These are phyloP conservation scores for Verticillium klebahnii DNA, from an alignment of 2,329 filamentous ascomycete species.

Conservation along the genomic window DNA sequence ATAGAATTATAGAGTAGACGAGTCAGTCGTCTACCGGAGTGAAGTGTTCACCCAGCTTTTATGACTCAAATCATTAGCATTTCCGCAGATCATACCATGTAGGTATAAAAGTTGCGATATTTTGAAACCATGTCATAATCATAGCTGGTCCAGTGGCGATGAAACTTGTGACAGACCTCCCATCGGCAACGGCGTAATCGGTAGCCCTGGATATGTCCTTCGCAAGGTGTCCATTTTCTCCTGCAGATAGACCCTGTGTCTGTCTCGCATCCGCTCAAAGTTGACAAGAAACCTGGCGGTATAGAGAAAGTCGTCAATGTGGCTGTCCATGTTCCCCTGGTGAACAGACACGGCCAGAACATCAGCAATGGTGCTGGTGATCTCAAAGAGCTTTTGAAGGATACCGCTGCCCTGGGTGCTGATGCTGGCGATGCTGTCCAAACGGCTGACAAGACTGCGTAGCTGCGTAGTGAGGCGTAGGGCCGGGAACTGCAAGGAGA, in stretches of 20 bases:
- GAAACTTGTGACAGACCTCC: not conserved
- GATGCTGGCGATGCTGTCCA: conserved; percentile 36
- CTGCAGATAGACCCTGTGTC: conserved; percentile 35
- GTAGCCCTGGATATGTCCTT: not conserved
- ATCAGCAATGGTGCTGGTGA: conserved; percentile 55
- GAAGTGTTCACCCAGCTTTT: not conserved
- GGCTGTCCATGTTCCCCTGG: conserved; percentile 37
- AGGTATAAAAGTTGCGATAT: not conserved
- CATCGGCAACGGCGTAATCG: not conserved
- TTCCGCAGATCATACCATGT: not conserved
- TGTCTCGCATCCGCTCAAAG: conserved; percentile 40
- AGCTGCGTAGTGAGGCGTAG: conserved; percentile 32
- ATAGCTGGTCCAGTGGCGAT: not conserved
- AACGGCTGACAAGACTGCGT: conserved; percentile 27
- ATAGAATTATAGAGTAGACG: not conserved
- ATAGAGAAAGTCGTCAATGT: conserved; percentile 50
- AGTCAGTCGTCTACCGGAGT: not conserved
- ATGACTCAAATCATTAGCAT: not conserved
- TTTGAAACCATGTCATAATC: not conserved
- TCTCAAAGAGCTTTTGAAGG: conserved; percentile 55
- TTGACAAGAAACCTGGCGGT: conserved; percentile 45
- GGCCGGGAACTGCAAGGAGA: conserved; percentile 34
- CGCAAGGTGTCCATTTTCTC: conserved; percentile 31
- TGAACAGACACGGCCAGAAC: conserved; percentile 47
- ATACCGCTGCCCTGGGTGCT: conserved; percentile 52